Evolutionary conservation across 2,329 filamentous ascomycete species (phyloP).

Genomic region (Penicillium glabrum): DNA sequence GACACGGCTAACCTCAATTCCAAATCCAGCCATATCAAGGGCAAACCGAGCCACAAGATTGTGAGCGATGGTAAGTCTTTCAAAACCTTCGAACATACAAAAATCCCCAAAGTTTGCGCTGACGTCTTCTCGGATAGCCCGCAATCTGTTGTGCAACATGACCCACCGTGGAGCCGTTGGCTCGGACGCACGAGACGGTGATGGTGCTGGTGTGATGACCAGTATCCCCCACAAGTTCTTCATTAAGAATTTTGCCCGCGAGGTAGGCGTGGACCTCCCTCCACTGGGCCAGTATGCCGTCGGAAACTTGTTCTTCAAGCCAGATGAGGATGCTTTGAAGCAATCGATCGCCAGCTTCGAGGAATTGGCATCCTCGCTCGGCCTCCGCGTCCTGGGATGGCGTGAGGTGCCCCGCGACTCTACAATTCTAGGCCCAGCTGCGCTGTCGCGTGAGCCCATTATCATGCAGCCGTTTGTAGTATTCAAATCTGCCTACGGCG

Average conservation of each 20-base stretch:
- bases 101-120: background rate
- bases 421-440: constrained; percentile 86
- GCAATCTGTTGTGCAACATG: constrained; percentile 98
- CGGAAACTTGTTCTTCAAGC: constrained; percentile 98
- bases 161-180: constrained; percentile 98
- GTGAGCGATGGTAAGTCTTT: constrained; percentile 83
- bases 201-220: constrained; percentile 99
- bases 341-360: constrained; percentile 92
- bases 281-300: constrained; percentile 91
- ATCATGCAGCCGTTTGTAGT: constrained; percentile 97
- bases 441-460: constrained; percentile 88
- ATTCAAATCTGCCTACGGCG: constrained; percentile 78
- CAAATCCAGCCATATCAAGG: constrained; percentile 81
- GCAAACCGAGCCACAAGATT: constrained; percentile 95
- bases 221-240: constrained; percentile 99
- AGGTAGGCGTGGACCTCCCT: constrained; percentile 84
- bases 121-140: constrained; percentile 55
- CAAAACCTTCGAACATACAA: constrained; percentile 1
- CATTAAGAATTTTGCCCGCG: constrained; percentile 93
- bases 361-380: constrained; percentile 84
- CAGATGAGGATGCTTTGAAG: constrained; percentile 82
- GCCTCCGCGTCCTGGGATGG: constrained; percentile 91
- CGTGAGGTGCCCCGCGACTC: constrained; percentile 94
- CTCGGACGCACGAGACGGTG: constrained; percentile 95
- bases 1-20: constrained; percentile 8